Evolutionary conservation across 352 stramenopile genomes (phyloP), one percentile per base, ranked within the genome.

Genomic region (Phytophthora pluvialis): DNA sequence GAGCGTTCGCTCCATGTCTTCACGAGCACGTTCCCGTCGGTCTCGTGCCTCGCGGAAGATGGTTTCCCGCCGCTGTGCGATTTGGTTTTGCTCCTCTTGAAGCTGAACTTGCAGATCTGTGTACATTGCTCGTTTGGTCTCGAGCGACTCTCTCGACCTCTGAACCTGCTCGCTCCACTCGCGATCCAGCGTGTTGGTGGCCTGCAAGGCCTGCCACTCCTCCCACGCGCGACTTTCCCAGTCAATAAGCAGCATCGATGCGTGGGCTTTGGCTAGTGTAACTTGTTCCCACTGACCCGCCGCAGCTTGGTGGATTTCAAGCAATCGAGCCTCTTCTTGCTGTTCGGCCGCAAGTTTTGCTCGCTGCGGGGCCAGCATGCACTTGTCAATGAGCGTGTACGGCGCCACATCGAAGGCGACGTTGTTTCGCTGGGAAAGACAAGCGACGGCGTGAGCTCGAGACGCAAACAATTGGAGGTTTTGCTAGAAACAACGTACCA

Each of bases 331-430:
- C 4, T 77, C 53, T n/a, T 56, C 40, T 26, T 60, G 25, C 5
- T 66, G 42, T 13, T 78, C 66, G 8, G 48, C 36, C 3, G 52
- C 44, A 3, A 70, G 38, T 21, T 70, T 65, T 2, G 39, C 40
- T 12, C 67, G 53, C 38, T 83, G 63, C 9, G 77, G 78, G 5
- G 36, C 32, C 4, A 90, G 36, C 13, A 90, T 39, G 15, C 74
- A 87, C 35, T 50, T 60, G 21, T 84, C 77, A 0, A 88, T 31
- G 2, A 86, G 21, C 4, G 57, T 50, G 42, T 78, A 88, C 18
- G 75, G 53, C 7, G 78, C 81, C 8, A 90, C 60, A 45, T 90
- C 81, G 7, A 90, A 81, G 3, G 81, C 78, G 0, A 69, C 64
- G 35, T 72, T 78, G 15, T 75, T 64, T 57, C 83, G 70, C 70